These are phyloP conservation scores for Colletotrichum melonis DNA, from an alignment of 2,329 filamentous ascomycete genomes.

Conservation along the genomic window DNA sequence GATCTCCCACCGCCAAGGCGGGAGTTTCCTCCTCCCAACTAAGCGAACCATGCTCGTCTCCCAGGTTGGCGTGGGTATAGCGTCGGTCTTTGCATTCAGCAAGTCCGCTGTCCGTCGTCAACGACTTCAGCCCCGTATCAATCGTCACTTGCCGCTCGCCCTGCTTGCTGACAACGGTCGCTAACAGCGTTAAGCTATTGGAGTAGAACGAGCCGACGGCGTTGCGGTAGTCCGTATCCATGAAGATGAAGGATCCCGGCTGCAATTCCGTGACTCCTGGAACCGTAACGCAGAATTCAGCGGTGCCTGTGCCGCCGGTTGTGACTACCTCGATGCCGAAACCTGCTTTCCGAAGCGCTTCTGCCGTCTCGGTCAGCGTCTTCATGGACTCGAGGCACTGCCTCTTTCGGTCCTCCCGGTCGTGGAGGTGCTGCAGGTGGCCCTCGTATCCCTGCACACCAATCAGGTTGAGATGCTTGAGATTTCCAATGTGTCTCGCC, in stretches of 20 bases:
- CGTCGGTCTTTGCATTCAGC: constrained; percentile 58
- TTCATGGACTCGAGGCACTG: constrained; percentile 52
- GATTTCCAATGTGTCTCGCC: constrained; percentile 49
- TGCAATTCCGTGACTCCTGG: constrained; percentile 65
- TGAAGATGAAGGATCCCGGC: constrained; percentile 66
- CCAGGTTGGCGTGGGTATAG: constrained; percentile 56
- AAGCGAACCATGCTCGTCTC: constrained; percentile 61
- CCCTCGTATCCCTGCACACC: constrained; percentile 66
- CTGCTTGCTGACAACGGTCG: constrained; percentile 61
- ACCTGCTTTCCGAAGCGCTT: constrained; percentile 52
- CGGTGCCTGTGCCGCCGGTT: constrained; percentile 63
- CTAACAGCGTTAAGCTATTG: constrained; percentile 60
- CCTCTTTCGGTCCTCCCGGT: constrained; percentile 51
- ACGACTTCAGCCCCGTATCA: constrained; percentile 60
- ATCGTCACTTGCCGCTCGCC: constrained; percentile 57
- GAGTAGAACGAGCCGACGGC: constrained; percentile 60
- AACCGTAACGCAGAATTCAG: constrained; percentile 62
- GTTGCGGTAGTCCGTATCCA: constrained; percentile 67
- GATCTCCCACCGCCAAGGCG: constrained; percentile 55
- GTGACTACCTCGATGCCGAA: constrained; percentile 61
- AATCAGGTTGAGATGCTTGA: constrained; percentile 55
- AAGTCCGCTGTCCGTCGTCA: constrained; percentile 61
- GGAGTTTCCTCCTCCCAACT: constrained; percentile 55
- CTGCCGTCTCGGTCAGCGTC: constrained; percentile 55
- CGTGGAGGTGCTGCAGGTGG: constrained; percentile 63